Percentiles rank a stretch among this genome's conserved stretches.
Evolutionary conservation across 1,139 yeast genomes (phyloP).

Genomic region (Geotrichum australiense): DNA sequence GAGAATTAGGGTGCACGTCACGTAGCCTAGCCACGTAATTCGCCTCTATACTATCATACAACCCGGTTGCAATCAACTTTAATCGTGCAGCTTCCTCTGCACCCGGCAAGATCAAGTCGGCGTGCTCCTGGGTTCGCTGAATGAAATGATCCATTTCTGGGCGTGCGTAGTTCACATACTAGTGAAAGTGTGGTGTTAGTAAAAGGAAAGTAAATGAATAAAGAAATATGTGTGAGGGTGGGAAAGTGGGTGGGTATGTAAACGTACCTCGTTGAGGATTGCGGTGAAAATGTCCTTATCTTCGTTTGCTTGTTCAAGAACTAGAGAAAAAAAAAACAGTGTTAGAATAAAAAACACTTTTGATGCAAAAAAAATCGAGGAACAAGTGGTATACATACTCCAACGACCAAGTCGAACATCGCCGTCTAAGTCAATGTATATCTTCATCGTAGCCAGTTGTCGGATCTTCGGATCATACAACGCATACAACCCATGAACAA

Average conservation of each 20-base stretch:
- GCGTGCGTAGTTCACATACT: conserved; percentile 32
- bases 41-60: conserved; percentile 39
- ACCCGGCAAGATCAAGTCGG: conserved; percentile 76
- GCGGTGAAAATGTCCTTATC: conserved; percentile 38
- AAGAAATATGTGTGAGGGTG: background rate
- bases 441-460: conserved; percentile 53
- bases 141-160: conserved; percentile 72
- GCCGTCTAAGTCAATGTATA: conserved; percentile 80
- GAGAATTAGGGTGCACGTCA: conserved; percentile 1
- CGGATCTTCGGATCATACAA: conserved; percentile 58
- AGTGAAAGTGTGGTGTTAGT: background rate
- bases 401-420: conserved; percentile 76
- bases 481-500: conserved; percentile 78
- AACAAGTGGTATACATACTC: conserved; percentile 32
- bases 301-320: conserved; percentile 29
- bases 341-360: background rate
- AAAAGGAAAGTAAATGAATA: background rate
- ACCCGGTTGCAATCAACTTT: conserved; percentile 67
- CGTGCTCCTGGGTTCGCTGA: conserved; percentile 57
- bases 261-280: conserved; percentile 41
- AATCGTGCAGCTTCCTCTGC: conserved; percentile 58
- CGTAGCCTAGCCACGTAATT: conserved; percentile 20
- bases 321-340: conserved; percentile 7
- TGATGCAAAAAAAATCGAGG: background rate
- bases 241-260: background rate